Base-by-base conservation (phyloP, 176 grass and related monocot genomes). In the Paspalum vaginatum region DNA sequence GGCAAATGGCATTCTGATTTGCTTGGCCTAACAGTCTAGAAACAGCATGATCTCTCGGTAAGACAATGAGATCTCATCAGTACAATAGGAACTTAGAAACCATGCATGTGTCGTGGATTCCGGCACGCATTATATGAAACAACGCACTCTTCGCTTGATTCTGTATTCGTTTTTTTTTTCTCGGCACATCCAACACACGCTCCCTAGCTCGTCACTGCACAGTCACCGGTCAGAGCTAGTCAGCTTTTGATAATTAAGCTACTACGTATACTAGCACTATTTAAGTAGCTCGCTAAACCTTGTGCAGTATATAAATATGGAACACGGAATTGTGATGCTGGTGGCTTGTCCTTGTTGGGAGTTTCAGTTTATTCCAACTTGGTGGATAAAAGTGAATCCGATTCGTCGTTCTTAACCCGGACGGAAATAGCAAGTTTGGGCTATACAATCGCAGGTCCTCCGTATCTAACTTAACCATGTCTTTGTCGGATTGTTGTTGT, bases 301-400 rank as follows among this genome's bases (percentile, higher is more conserved):
- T 26, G 5, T 16, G 14, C 17, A 44, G n/a, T n/a, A n/a, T n/a
- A n/a, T n/a, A n/a, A n/a, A n/a, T n/a, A n/a, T n/a, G 16, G 20
- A 11, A 22, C 7, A 7, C 24, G 8, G 45, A 74, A 52, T 22
- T 61, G 3, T 38, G 43, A 6, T 52, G n/a, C 15, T 39, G 75
- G 61, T 24, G 61, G 70, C 11, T 44, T 12, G 67, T 79, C 81
- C 17, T 52, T 84, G 62, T n/a, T 7, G 12, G n/a, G 45, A 75
- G 25, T 5, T 62, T 7, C 39, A 68, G 60, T 79, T 67, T 42
- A 12, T 21, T 42, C 63, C 58, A 58, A 56, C 27, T 12, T 38
- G 11, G 15, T n/a, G 15, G 6, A 42, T 47, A 7, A 46, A 46
- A 11, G 22, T 21, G 12, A 9, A 21, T 41, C 50, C 38, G 26